These are phyloP conservation scores for Mallotus repandus DNA, from an alignment of 441 rosid species.

Conservation along the genomic window DNA sequence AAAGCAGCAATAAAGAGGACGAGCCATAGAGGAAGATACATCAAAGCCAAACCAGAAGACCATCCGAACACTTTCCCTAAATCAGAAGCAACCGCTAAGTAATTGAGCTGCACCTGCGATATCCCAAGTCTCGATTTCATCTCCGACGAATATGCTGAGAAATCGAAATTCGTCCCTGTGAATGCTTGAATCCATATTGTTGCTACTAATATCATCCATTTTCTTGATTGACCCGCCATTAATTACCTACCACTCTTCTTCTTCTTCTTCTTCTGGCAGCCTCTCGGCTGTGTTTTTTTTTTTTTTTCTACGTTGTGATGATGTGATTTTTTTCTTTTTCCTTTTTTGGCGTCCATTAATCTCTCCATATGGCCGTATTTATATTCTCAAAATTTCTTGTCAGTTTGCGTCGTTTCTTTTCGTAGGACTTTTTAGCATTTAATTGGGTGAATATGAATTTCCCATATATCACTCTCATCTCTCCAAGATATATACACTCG, in stretches of 20 bases:
- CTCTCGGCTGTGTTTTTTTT: neutral
- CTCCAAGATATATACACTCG: too few relatives aligned
- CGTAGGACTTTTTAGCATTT: too few relatives aligned
- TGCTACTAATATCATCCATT: conserved; percentile 87
- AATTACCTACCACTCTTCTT: too few relatives aligned
- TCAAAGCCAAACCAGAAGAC: conserved; percentile 82
- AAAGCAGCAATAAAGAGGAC: conserved; percentile 75
- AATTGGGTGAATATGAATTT: too few relatives aligned
- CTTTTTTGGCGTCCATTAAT: conserved; percentile 3
- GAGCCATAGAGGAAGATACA: conserved; percentile 63
- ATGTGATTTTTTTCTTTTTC: neutral
- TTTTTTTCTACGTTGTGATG: too few relatives aligned
- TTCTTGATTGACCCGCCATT: conserved; percentile 80
- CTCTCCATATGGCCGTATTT: too few relatives aligned
- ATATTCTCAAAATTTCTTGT: too few relatives aligned
- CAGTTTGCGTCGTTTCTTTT: too few relatives aligned
- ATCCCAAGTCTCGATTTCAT: conserved; percentile 69
- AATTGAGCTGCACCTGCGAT: conserved; percentile 83
- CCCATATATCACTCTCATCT: too few relatives aligned
- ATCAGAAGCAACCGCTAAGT: conserved; percentile 89
- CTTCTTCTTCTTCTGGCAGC: neutral
- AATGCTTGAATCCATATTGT: conserved; percentile 94
- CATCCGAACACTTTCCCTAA: conserved; percentile 88
- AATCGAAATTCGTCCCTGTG: conserved; percentile 94
- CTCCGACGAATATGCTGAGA: conserved; percentile 75